Conservation (phyloP, 805 yeast species). For the Komagataella populi region DNA sequence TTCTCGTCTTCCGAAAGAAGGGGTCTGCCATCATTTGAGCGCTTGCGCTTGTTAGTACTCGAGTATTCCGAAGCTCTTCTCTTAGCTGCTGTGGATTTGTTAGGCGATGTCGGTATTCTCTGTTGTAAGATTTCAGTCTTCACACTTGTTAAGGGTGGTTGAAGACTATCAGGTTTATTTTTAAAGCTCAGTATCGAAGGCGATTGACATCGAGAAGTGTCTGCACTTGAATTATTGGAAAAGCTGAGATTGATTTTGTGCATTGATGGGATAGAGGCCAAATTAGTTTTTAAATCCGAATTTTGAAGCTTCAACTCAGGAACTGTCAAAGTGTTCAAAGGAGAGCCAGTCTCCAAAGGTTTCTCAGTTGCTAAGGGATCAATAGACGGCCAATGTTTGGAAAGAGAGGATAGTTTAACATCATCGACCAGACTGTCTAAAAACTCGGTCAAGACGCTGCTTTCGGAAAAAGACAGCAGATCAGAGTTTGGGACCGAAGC, state of each 20-base stretch:
- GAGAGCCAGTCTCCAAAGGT: not conserved
- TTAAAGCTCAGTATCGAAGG: not conserved
- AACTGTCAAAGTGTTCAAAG: not conserved
- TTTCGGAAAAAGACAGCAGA: slow-evolving; percentile 18
- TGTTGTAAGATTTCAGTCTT: not conserved
- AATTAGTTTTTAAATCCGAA: not conserved
- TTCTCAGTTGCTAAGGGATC: slow-evolving; percentile 11
- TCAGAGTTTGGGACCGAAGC: slow-evolving; percentile 7
- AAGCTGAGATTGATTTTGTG: slow-evolving; percentile 1
- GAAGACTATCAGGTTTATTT: not conserved
- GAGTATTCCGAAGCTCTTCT: not conserved
- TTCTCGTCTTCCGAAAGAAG: slow-evolving; percentile 19
- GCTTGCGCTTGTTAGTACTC: not conserved
- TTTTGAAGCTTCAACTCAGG: slow-evolving; percentile 1
- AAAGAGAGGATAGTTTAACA: slow-evolving; percentile 12
- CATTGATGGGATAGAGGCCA: not conserved
- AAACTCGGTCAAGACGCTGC: slow-evolving; percentile 19
- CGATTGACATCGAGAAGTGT: not conserved
- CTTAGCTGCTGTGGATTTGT: not conserved
- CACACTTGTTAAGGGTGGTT: not conserved
- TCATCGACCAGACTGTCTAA: slow-evolving; percentile 22
- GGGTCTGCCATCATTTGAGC: not conserved
- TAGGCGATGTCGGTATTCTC: not conserved
- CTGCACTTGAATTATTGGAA: not conserved
- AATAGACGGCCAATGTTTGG: slow-evolving; percentile 18